Base-by-base conservation (phyloP, 257 asterid genomes). In the Solanum sejunctum region DNA sequence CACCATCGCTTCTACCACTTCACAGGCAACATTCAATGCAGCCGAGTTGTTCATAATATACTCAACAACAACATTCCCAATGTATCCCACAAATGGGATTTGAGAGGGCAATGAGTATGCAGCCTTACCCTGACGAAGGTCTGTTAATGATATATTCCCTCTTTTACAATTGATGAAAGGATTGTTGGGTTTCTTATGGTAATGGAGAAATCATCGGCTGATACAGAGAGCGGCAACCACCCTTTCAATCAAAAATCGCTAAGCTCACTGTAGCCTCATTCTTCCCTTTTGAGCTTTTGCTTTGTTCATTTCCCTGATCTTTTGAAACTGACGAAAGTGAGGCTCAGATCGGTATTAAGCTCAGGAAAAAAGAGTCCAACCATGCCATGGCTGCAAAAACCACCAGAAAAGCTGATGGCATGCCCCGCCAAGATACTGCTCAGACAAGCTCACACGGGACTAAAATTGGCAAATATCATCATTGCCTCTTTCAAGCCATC, bases 391-490 rank as follows among this genome's bases (percentile, higher is more conserved):
- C 86, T 78, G 88, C 88, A 77, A 67, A 77, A 12, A 21, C 51
- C 51, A 28, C 73, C 80, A 41, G 63, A 84, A 82, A 87, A 61
- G 80, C 89, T 80, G 80, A 86, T 28, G 39, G 86, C 71, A 84
- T 41, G 85, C 92, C 91, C 89, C 13, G 88, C 91, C 94, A 91
- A 89, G 94, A 85, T 86, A 90, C 90, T 75, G 91, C 70, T 82
- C 86, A 54, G 84, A 85, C 84, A 57, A 43, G 10, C 61, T 57
- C 26, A 5, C 5, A 39, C 51, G 28, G 5, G 41, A 61, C 15
- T 13, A 8, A 20, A 52, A 16, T 26, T 54, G 16, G 18, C 9
- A 57, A 57, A 36, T 12, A 43, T 81, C 72, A 57, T 81, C 84
- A 81, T 36, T 2, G 72, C 84, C 84, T 45, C 84, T 57, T 54